Evolutionary conservation across 2,329 filamentous ascomycete genomes (phyloP), one percentile per base, ranked within the genome.

Genomic region (Drechslerella coelobrocha): DNA sequence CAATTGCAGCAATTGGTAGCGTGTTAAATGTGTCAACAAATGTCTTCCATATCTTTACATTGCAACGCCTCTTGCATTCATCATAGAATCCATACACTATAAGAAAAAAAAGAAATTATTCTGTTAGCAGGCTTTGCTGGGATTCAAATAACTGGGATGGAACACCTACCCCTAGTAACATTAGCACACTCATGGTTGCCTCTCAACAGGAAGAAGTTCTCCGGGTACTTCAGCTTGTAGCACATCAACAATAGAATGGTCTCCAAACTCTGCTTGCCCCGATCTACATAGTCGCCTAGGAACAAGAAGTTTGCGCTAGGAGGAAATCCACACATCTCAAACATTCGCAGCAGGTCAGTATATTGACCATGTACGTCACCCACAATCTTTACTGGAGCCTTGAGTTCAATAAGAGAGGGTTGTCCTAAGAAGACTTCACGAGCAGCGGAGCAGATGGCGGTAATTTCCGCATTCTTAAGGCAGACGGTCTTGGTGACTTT

Each of bases 401-500:
- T 89, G 48, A 99, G 84, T 80, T 99, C 94, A 62, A 99, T 81
- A 23, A 99, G 83, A 1, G 94, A 92, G 2, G 94, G 94, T 78
- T 99, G 94, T 3, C 89, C 92, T 6, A 99, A 82, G 73, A 99
- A 90, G 8, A 93, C 85, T 79, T 99, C 94, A 65, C 92, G 86
- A 2, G 90, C 92, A 61, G 91, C 90, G 73, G 89, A 87, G 79
- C 94, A 99, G 73, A 99, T 93, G 69, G 93, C 92, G 50, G 88
- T 89, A 73, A 99, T 97, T 79, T 99, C 94, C 39, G 94, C 94
- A 78, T 99, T 97, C 83, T 96, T 97, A 71, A 99, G 83, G 76
- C 92, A 97, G 23, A 97, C 93, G 21, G 92, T 91, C 83, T 99
- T 99, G 73, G 94, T 97, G 75, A 97, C 91, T 80, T 99, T 99